These are phyloP conservation scores for Aegilops sharonensis DNA, from an alignment of 176 grass and related monocot genomes.

Conservation along the genomic window DNA sequence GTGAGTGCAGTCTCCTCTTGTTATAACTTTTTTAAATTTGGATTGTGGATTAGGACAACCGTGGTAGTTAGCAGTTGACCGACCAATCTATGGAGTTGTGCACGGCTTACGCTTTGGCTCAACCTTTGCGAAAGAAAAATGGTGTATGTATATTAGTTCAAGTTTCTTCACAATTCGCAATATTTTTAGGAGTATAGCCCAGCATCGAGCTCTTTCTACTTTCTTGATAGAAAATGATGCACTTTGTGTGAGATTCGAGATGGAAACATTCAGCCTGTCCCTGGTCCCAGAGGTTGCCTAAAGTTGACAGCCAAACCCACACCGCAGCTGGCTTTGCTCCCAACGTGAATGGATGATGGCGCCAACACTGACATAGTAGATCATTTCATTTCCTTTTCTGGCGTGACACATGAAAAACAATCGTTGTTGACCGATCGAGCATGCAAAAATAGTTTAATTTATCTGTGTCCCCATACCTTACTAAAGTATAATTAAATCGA, in stretches of 20 bases:
- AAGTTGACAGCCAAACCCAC: slow-evolving; percentile 24
- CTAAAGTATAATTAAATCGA: no score
- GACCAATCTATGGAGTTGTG: background rate
- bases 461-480: background rate
- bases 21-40: background rate
- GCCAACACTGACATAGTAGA: background rate
- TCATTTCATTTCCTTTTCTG: background rate
- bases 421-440: background rate
- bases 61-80: background rate
- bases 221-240: background rate
- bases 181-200: background rate
- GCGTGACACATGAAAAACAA: background rate
- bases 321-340: background rate
- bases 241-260: slow-evolving; percentile 11
- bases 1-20: background rate
- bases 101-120: background rate
- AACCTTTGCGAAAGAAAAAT: background rate
- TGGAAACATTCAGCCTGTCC: background rate
- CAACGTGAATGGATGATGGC: background rate
- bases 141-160: background rate
- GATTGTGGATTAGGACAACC: background rate
- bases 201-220: background rate
- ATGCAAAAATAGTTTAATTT: background rate
- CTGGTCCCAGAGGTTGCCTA: background rate
- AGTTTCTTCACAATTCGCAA: background rate